Conservation (phyloP, 805 yeast genomes). For the Starmerella riodocensis region DNA sequence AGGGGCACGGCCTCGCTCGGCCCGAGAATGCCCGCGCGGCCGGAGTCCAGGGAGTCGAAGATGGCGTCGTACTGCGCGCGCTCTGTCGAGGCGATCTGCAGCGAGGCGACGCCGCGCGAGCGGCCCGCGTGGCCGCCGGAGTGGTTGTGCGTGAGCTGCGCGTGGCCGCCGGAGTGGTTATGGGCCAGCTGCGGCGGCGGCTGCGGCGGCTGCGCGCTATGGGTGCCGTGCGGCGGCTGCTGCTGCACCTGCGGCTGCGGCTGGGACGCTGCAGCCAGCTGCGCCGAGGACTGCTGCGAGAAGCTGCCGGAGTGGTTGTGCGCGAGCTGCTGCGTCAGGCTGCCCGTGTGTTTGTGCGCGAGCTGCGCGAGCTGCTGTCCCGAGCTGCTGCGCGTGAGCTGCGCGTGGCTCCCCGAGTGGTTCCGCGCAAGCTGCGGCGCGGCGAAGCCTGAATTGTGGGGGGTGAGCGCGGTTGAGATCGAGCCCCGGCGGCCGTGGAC, state of each 20-base stretch:
- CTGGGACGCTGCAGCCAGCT: background rate
- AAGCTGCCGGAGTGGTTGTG: background rate
- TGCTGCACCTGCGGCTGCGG: background rate
- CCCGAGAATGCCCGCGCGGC: slow-evolving; percentile 46
- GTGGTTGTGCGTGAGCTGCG: background rate
- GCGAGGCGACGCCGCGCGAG: background rate
- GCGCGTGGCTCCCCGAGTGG: slow-evolving; percentile 1
- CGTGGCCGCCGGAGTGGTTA: background rate
- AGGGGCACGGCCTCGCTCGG: slow-evolving; percentile 79
- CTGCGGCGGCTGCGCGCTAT: too few relatives aligned
- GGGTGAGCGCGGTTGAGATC: background rate
- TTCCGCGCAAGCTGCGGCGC: background rate
- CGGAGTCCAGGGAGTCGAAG: slow-evolving; percentile 64
- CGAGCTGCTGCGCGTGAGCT: background rate
- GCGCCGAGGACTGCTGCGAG: background rate
- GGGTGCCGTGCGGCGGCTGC: background rate
- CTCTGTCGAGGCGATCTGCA: slow-evolving; percentile 58
- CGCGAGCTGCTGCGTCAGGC: too few relatives aligned
- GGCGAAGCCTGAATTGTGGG: background rate
- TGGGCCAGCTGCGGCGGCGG: background rate
- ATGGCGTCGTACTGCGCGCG: slow-evolving; percentile 66
- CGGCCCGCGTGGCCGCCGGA: background rate
- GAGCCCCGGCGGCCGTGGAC: slow-evolving; percentile 4
- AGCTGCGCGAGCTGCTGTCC: background rate
- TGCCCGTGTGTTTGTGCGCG: background rate